A percentile compares a stretch with the other conserved stretches of the same genome.
These are phyloP conservation scores for Areca catechu DNA, from an alignment of 176 grass and related monocot species.

Conservation along the genomic window DNA sequence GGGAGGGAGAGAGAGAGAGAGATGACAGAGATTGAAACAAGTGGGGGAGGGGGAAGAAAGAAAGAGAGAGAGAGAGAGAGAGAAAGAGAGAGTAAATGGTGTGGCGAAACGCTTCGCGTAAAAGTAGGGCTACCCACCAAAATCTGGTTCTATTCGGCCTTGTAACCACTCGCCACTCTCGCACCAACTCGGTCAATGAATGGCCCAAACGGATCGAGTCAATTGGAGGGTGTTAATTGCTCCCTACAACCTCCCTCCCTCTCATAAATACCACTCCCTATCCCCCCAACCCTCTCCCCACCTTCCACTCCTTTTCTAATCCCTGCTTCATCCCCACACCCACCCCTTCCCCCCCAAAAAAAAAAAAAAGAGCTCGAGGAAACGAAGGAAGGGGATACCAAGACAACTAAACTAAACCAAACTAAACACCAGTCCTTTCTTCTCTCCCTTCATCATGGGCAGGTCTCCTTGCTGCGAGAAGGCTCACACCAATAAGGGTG, in stretches of 20 bases:
- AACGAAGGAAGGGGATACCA: background rate
- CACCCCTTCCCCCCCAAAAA: no score
- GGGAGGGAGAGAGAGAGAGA: no score
- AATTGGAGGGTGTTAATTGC: background rate
- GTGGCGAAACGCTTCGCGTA: background rate
- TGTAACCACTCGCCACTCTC: background rate
- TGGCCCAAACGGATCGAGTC: slow-evolving; percentile 4
- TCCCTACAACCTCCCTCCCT: no score
- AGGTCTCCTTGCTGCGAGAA: slow-evolving; percentile 21
- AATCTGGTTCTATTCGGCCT: background rate
- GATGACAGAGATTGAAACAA: background rate
- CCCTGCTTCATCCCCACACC: background rate
- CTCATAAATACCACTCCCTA: no score
- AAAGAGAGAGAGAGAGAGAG: no score
- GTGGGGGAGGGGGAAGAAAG: no score
- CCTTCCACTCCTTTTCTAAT: no score
- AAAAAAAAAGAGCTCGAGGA: no score
- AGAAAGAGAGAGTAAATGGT: background rate
- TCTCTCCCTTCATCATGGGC: slow-evolving; percentile 1
- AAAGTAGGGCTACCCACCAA: slow-evolving; percentile 7
- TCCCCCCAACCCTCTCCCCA: no score
- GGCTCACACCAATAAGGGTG: slow-evolving; percentile 20
- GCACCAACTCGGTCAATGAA: slow-evolving; percentile 6
- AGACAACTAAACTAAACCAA: background rate
- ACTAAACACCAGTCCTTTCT: background rate